These are phyloP conservation scores for Auricularia heimuer DNA, from an alignment of 768 basidiomycete species.

Conservation along the genomic window DNA sequence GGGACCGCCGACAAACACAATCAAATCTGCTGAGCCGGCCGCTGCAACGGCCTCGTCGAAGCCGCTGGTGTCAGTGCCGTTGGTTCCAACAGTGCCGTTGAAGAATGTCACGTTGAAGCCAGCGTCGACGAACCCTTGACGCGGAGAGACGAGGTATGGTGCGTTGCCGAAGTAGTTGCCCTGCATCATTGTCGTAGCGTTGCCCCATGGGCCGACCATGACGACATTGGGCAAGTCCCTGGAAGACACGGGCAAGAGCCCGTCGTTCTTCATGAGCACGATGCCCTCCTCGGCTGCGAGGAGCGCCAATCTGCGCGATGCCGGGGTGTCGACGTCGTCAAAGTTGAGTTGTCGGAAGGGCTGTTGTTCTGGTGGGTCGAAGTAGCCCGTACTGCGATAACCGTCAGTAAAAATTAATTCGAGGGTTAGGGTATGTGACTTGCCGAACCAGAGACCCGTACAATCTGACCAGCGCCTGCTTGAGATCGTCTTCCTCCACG, in stretches of 20 bases:
- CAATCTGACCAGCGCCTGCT: conserved; percentile 33
- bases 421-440: conserved; percentile 6
- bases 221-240: conserved; percentile 26
- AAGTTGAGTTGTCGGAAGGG: conserved; percentile 42
- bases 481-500: conserved; percentile 35
- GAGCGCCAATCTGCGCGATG: conserved; percentile 39
- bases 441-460: conserved; percentile 48
- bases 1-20: conserved; percentile 47
- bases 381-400: conserved; percentile 40
- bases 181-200: conserved; percentile 46
- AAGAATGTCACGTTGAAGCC: conserved; percentile 38
- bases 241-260: conserved; percentile 32
- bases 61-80: conserved; percentile 27
- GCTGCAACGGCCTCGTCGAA: conserved; percentile 44
- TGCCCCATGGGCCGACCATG: conserved; percentile 50
- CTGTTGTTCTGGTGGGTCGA: conserved; percentile 40
- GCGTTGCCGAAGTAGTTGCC: conserved; percentile 45
- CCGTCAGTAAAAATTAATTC: not conserved
- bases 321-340: conserved; percentile 37
- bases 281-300: conserved; percentile 44
- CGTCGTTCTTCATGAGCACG: conserved; percentile 56
- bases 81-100: conserved; percentile 32
- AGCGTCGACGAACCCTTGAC: conserved; percentile 37
- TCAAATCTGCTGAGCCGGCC: conserved; percentile 37
- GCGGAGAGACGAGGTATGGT: conserved; percentile 45